Evolutionary conservation across 148 eudicot genomes (phyloP).

Genomic region (Polygonum maritimum): DNA sequence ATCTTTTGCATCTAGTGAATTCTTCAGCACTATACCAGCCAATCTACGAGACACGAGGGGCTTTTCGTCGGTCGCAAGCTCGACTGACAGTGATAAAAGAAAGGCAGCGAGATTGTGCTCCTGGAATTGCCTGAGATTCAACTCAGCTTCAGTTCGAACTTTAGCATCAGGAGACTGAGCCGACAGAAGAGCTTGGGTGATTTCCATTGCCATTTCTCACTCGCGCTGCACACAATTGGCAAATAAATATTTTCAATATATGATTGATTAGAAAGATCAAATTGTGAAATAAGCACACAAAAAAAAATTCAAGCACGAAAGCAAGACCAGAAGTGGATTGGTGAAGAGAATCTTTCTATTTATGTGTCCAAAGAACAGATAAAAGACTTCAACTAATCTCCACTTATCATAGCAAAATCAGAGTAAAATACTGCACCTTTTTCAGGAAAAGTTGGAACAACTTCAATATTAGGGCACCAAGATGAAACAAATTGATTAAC

Average conservation of each 20-base stretch:
- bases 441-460: not conserved
- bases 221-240: constrained; percentile 7
- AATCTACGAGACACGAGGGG: constrained; percentile 62
- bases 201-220: constrained; percentile 50
- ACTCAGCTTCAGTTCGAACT: constrained; percentile 52
- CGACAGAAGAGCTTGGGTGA: constrained; percentile 46
- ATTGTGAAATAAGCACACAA: not conserved
- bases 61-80: constrained; percentile 56
- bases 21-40: constrained; percentile 72
- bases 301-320: not conserved
- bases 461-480: not conserved
- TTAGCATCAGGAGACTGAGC: constrained; percentile 63
- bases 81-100: constrained; percentile 45
- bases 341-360: not conserved
- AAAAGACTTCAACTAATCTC: not conserved
- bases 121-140: constrained; percentile 44
- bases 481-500: not conserved
- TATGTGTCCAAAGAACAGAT: not conserved
- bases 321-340: not conserved
- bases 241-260: not conserved
- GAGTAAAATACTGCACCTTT: not conserved
- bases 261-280: not conserved
- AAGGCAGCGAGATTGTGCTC: constrained; percentile 53
- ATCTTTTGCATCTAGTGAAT: constrained; percentile 71
- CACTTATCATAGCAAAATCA: not conserved